phyloP scores from a whole-genome alignment of 2,329 filamentous ascomycete genomes.

The Nemania abortiva region DNA sequence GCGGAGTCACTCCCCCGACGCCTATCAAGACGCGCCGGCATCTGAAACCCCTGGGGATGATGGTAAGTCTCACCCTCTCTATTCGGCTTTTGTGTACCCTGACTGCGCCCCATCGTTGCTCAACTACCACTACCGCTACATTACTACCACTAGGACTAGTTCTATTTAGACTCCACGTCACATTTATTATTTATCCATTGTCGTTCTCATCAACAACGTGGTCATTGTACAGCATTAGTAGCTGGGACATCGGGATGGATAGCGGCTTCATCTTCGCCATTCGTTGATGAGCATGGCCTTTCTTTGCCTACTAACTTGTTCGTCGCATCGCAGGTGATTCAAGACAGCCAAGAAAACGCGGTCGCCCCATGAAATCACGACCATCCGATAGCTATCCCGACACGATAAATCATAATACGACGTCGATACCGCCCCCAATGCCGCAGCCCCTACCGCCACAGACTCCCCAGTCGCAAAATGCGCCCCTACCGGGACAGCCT shows the following conservation, averaged over 20 bases:
- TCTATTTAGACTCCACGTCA: background rate
- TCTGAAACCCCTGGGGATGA: conserved; percentile 74
- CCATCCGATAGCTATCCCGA: conserved; percentile 65
- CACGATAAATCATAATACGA: conserved; percentile 62
- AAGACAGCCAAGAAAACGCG: conserved; percentile 67
- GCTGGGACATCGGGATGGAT: background rate
- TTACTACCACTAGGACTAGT: background rate
- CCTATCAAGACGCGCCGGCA: conserved; percentile 66
- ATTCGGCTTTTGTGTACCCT: conserved; percentile 48
- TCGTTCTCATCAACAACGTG: background rate
- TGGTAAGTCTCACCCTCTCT: conserved; percentile 71
- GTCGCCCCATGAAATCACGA: conserved; percentile 72
- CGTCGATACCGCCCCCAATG: conserved; percentile 61
- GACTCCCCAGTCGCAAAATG: conserved; percentile 65
- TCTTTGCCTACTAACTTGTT: conserved; percentile 42
- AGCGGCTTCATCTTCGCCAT: background rate
- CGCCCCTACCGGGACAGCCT: conserved; percentile 59
- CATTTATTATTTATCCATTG: background rate
- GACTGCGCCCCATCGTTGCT: conserved; percentile 36
- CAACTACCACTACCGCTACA: background rate
- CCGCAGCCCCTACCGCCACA: conserved; percentile 61
- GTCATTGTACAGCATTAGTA: background rate
- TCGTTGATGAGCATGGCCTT: conserved; percentile 12
- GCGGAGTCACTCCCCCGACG: conserved; percentile 81
- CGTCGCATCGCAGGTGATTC: conserved; percentile 57